These are phyloP conservation scores for Sedum album DNA, from an alignment of 164 flowering plant species.

Conservation along the genomic window DNA sequence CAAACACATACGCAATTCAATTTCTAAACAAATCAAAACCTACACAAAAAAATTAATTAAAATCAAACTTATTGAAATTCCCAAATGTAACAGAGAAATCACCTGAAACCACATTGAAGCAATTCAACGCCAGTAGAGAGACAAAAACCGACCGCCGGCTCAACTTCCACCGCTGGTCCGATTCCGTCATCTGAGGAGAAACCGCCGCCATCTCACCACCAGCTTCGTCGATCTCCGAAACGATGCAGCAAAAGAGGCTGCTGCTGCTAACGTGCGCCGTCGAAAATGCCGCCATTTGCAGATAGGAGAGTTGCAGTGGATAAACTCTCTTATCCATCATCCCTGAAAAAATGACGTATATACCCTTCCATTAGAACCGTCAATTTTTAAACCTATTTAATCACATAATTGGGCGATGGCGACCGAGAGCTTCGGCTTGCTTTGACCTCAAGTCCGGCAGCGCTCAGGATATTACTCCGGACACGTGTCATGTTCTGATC, in stretches of 20 bases:
- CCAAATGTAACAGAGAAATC: neutral
- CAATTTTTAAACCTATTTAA: too few species aligned
- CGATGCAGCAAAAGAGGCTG: constrained; percentile 9
- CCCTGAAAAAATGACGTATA: neutral
- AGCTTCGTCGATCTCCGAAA: neutral
- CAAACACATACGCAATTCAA: too few species aligned
- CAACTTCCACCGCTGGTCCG: constrained; percentile 17
- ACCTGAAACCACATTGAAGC: constrained; percentile 17
- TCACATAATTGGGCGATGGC: too few species aligned
- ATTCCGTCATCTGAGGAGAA: neutral
- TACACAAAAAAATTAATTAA: neutral
- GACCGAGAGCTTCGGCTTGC: too few species aligned
- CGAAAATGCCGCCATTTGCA: constrained; percentile 9
- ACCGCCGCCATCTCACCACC: constrained; percentile 25
- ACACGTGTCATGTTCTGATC: too few species aligned
- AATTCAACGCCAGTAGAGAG: constrained; percentile 31
- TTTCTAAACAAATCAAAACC: neutral
- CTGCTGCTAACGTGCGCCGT: constrained; percentile 22
- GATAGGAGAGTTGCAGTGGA: neutral
- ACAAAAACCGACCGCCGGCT: constrained; percentile 45
- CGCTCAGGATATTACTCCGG: too few species aligned
- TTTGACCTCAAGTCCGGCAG: too few species aligned
- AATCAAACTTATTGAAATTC: neutral
- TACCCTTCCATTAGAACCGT: neutral
- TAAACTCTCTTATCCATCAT: neutral